These are phyloP conservation scores for Vachellia collinsii DNA, from an alignment of 306 rosid genomes.

Conservation along the genomic window DNA sequence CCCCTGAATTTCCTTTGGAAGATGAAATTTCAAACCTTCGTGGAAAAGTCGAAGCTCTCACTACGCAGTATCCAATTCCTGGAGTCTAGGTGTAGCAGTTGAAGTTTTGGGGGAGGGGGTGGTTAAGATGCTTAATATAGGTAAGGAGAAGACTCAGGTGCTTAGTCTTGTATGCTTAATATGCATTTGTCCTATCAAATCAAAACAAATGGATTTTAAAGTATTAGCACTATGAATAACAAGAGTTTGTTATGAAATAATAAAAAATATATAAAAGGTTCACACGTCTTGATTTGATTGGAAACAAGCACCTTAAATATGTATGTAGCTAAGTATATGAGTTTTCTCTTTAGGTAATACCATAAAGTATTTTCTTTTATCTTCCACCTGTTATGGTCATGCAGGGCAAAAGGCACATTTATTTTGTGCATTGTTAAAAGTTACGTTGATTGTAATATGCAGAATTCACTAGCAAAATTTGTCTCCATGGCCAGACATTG, in stretches of 20 bases:
- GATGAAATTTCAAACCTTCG: not conserved
- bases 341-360: not conserved
- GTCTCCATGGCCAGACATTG: not conserved
- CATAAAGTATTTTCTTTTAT: not conserved
- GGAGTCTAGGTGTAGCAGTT: not conserved
- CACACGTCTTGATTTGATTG: not conserved
- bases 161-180: not conserved
- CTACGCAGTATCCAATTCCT: conserved; percentile 1
- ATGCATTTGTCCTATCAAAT: not conserved
- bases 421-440: not conserved
- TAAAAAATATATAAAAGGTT: not conserved
- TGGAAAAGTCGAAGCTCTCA: not conserved
- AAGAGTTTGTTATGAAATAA: not conserved
- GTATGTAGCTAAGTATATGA: not conserved
- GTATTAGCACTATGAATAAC: not conserved
- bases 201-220: not conserved
- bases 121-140: not conserved
- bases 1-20: not conserved
- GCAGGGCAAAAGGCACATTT: not conserved
- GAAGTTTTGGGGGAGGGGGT: not conserved
- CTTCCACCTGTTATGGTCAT: not conserved
- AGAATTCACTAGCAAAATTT: not conserved
- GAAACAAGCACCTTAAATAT: not conserved
- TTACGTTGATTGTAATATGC: not conserved
- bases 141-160: not conserved